These are phyloP conservation scores for Hippophae gyantsensis DNA, from an alignment of 306 rosid genomes.

Conservation along the genomic window DNA sequence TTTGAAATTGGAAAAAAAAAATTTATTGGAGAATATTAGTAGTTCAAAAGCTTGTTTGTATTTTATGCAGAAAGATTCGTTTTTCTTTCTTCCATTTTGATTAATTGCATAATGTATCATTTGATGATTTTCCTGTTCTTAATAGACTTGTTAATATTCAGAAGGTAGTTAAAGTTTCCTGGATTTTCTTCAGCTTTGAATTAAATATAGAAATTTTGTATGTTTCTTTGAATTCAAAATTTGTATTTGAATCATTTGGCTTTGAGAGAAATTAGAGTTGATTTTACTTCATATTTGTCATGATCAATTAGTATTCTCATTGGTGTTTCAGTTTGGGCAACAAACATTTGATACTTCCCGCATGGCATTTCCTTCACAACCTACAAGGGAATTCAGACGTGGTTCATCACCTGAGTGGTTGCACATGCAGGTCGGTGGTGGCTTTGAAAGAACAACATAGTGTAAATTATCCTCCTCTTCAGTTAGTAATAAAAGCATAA, in stretches of 20 bases:
- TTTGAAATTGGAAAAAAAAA: no score
- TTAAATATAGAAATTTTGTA: no score
- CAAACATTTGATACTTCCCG: slow-evolving; percentile 58
- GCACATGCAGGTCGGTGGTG: slow-evolving; percentile 92
- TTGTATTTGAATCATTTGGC: no score
- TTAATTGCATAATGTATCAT: no score
- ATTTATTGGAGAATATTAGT: no score
- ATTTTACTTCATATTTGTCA: slow-evolving; percentile 13
- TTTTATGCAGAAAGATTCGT: no score
- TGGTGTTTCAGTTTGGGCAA: slow-evolving; percentile 52
- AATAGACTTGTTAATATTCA: no score
- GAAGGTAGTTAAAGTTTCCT: not conserved
- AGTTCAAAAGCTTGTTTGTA: no score
- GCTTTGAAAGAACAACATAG: slow-evolving; percentile 66
- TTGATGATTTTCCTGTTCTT: no score
- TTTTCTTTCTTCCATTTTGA: no score
- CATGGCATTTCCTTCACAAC: slow-evolving; percentile 57
- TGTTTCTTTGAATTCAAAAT: no score
- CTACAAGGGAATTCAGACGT: slow-evolving; percentile 59
- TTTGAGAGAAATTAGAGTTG: not conserved
- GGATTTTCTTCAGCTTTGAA: not conserved
- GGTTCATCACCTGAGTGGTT: slow-evolving; percentile 85
- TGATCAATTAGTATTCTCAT: slow-evolving; percentile 10
- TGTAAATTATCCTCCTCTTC: slow-evolving; percentile 21
- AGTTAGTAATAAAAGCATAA: slow-evolving; percentile 44